Conservation (phyloP, 805 yeast species). For the Barnettozyma sucrosica region DNA sequence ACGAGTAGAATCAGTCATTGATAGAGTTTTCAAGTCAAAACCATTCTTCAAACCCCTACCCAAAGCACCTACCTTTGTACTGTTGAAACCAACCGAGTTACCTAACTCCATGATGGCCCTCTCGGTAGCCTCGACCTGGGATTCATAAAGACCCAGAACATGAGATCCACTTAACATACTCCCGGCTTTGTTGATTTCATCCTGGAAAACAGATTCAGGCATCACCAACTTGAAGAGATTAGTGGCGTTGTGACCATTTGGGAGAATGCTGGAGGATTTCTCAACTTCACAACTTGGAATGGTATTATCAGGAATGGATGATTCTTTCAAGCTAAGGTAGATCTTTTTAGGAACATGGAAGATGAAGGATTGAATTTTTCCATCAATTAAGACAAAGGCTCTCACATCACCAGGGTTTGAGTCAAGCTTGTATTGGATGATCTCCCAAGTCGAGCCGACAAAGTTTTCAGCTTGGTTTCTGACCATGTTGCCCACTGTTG, state of each 20-base stretch:
- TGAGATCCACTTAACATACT: constrained; percentile 58
- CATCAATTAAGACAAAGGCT: constrained; percentile 63
- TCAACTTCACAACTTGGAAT: constrained; percentile 52
- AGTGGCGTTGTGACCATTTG: constrained; percentile 53
- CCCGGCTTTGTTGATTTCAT: constrained; percentile 51
- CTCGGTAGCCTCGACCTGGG: constrained; percentile 59
- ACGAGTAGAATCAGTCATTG: constrained; percentile 38
- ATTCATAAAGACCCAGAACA: constrained; percentile 70
- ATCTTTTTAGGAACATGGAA: constrained; percentile 72
- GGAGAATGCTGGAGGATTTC: constrained; percentile 55
- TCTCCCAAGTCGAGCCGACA: constrained; percentile 79
- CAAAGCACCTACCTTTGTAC: constrained; percentile 69
- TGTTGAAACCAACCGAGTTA: constrained; percentile 61
- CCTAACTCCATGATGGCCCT: constrained; percentile 80
- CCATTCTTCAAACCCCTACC: constrained; percentile 86
- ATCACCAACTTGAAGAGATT: constrained; percentile 57
- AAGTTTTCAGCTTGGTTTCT: constrained; percentile 74
- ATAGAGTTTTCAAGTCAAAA: constrained; percentile 57
- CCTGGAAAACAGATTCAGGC: constrained; percentile 57
- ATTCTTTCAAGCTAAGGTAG: constrained; percentile 58
- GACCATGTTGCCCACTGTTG: constrained; percentile 62
- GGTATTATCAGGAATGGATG: constrained; percentile 34
- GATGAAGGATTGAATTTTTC: constrained; percentile 65
- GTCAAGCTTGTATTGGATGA: constrained; percentile 62
- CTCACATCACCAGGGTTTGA: constrained; percentile 68